Evolutionary conservation across 2,329 filamentous ascomycete species (phyloP).

Genomic region (Fusarium sp.): DNA sequence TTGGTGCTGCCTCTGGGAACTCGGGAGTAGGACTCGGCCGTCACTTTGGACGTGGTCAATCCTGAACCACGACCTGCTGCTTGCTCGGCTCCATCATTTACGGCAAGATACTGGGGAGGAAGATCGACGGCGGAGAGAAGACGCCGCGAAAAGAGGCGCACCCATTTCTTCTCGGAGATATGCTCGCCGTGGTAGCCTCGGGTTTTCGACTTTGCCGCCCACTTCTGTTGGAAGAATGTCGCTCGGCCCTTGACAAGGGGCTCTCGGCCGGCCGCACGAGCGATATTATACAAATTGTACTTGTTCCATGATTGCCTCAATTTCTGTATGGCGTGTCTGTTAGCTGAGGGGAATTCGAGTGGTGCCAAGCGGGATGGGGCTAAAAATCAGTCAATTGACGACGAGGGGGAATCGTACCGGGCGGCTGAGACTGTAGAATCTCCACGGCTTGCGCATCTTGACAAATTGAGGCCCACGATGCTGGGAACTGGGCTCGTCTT

Average conservation of each 20-base stretch:
- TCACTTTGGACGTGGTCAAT: constrained; percentile 54
- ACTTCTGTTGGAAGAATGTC: constrained; percentile 99
- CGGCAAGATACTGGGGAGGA: constrained; percentile 84
- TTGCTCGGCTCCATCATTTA: constrained; percentile 85
- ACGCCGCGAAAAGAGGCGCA: constrained; percentile 89
- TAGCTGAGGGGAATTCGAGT: constrained; percentile 34
- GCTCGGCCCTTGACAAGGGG: constrained; percentile 53
- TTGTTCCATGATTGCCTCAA: constrained; percentile 97
- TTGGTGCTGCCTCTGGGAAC: constrained; percentile 44
- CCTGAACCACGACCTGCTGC: constrained; percentile 89
- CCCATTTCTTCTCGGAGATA: constrained; percentile 93
- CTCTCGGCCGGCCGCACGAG: constrained; percentile 55
- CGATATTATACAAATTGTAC: constrained; percentile 94
- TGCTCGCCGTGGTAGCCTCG: constrained; percentile 96
- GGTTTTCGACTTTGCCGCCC: constrained; percentile 86
- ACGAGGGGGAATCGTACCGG: constrained; percentile 65
- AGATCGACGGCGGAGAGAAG: constrained; percentile 89
- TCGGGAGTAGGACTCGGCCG: constrained; percentile 55
- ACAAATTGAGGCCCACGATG: constrained; percentile 49
- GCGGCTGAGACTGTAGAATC: constrained; percentile 78
- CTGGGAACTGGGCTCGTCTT: constrained; percentile 47
- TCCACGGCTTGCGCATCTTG: constrained; percentile 70
- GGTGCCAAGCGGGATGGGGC: constrained; percentile 5
- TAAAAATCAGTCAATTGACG: constrained; percentile 13
- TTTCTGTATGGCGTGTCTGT: constrained; percentile 72